phyloP scores from a whole-genome alignment of 75 land plant genomes.

The Isoetes taiwanensis region DNA sequence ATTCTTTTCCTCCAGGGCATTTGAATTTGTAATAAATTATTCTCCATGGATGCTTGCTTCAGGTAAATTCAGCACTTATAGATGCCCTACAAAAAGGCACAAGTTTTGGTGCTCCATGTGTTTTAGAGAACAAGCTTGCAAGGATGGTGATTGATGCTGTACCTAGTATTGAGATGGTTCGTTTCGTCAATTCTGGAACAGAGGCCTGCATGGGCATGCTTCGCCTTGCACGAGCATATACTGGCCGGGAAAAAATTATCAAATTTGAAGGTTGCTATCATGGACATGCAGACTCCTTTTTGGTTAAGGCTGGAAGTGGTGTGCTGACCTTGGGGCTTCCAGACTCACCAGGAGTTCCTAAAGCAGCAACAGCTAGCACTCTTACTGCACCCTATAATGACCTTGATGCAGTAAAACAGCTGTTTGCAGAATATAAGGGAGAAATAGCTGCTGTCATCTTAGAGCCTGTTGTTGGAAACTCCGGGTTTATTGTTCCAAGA shows the following conservation, averaged over 20 bases:
- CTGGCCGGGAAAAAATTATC: conserved; percentile 54
- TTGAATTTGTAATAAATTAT: no score
- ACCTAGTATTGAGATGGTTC: conserved; percentile 95
- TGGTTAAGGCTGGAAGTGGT: conserved; percentile 97
- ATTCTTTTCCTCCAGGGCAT: no score
- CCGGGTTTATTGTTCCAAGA: conserved; percentile 74
- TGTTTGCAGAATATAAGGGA: conserved; percentile 45
- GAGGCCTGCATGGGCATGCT: conserved; percentile 96
- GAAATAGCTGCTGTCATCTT: conserved; percentile 88
- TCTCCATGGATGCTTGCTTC: no score
- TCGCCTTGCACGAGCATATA: conserved; percentile 87
- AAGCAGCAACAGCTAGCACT: conserved; percentile 55
- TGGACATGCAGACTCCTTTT: conserved; percentile 93
- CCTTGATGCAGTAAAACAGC: conserved; percentile 46
- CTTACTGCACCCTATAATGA: conserved; percentile 76
- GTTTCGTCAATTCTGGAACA: conserved; percentile 94
- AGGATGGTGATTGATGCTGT: conserved; percentile 87
- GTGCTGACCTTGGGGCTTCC: conserved; percentile 96
- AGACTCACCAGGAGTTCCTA: conserved; percentile 86
- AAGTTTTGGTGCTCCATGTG: conserved; percentile 98
- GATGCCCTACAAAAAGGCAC: conserved; percentile 93
- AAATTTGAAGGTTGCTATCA: conserved; percentile 98
- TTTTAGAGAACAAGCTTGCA: conserved; percentile 67
- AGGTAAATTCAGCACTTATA: conserved; percentile 83
- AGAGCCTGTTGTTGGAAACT: conserved; percentile 95